Base-by-base conservation (phyloP, 2,329 filamentous ascomycete species). In the Teratosphaeria zuluensis region DNA sequence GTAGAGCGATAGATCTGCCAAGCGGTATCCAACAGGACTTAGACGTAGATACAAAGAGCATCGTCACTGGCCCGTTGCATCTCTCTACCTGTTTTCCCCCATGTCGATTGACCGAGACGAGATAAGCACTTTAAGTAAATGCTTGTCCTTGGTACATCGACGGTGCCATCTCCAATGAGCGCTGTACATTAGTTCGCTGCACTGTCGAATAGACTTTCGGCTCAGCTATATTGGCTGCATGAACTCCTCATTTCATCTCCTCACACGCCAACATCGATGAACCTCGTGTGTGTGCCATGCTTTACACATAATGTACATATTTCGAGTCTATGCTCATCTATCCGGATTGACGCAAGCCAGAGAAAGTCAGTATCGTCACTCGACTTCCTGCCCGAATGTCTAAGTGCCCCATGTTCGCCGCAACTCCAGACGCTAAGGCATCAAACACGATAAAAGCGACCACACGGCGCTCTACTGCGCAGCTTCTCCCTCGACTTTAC, bases 401-500 rank as follows among this genome's bases (percentile, higher is more conserved):
- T 1, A 4, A 48, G 42, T 8, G 16, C 6, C n/a, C 42, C n/a
- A 8, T 48, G 42, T 48, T 21, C 42, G n/a, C 42, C 42, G 2
- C n/a, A 48, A 48, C 42, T n/a, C 42, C 42, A 21, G 16, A 21
- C 42, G 42, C 42, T 48, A 24, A 48, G n/a, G 42, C 42, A 48
- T 48, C 42, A 48, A n/a, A n/a, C 16, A 48, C 16, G 16, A 48
- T n/a, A n/a, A 3, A 21, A 5, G 42, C n/a, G n/a, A 21, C 42
- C 16, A 48, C 19, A 21, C 3, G 16, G 16, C 42, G 42, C 42
- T 19, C 8, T 48, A n/a, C 42, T 35, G 14, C 14, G 14, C 42
- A 48, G n/a, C 2, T 6, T 48, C 42, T 4, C 8, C 19, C 42
- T 19, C 42, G 5, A 6, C 9, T n/a, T 48, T 66, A 72, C 52